A percentile compares a stretch with the other conserved stretches of the same genome.
Conservation (phyloP, 2,329 filamentous ascomycete genomes). For the Boeremia lycopersici region DNA sequence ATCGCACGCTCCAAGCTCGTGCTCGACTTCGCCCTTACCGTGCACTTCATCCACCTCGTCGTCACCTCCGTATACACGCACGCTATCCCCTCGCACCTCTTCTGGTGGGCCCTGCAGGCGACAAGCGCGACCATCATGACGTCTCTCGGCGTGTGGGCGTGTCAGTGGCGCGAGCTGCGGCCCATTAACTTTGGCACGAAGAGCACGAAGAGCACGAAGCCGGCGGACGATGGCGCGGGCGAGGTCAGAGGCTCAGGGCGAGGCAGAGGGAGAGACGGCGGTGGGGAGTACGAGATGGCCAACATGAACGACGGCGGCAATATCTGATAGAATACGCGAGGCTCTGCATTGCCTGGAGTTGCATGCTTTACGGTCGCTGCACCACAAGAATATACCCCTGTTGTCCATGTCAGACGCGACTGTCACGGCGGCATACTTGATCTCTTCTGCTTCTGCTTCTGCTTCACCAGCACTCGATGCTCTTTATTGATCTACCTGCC, state of each 20-base stretch:
- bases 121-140: slow-evolving; percentile 68
- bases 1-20: slow-evolving; percentile 91
- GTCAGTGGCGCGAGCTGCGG: slow-evolving; percentile 84
- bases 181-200: slow-evolving; percentile 79
- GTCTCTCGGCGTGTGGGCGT: slow-evolving; percentile 83
- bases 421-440: neutral
- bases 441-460: neutral
- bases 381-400: slow-evolving; percentile 22
- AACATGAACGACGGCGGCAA: slow-evolving; percentile 48
- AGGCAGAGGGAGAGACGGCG: slow-evolving; percentile 52
- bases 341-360: slow-evolving; percentile 40
- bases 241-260: slow-evolving; percentile 48
- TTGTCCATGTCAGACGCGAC: neutral
- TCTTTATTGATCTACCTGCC: slow-evolving; percentile 42
- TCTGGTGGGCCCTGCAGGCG: slow-evolving; percentile 83
- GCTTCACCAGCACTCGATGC: slow-evolving; percentile 40
- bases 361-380: slow-evolving; percentile 16
- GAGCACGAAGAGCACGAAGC: slow-evolving; percentile 51
- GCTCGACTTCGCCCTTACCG: slow-evolving; percentile 89
- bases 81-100: slow-evolving; percentile 73
- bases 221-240: slow-evolving; percentile 45
- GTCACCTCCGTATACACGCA: slow-evolving; percentile 79
- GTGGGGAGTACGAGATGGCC: slow-evolving; percentile 57
- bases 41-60: slow-evolving; percentile 82
- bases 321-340: slow-evolving; percentile 30